Conservation (phyloP, 352 stramenopile species). For the Phytophthora pinifolia region DNA sequence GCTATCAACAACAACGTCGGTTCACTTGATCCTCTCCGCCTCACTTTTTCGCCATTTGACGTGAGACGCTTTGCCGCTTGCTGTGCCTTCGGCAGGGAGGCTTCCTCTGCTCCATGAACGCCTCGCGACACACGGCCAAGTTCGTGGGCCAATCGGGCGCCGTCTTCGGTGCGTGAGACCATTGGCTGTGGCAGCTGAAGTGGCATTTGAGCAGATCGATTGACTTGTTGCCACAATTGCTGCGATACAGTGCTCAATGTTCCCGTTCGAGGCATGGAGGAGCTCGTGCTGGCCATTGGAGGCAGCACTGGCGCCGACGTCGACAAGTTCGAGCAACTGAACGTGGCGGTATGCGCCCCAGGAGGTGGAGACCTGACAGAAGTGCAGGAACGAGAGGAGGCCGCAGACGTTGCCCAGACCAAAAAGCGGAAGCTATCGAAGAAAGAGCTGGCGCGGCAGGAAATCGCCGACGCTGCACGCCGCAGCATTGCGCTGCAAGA, state of each 20-base stretch:
- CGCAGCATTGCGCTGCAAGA: conserved; percentile 47
- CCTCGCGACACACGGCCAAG: conserved; percentile 56
- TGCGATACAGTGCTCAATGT: conserved; percentile 65
- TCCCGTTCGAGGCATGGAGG: conserved; percentile 66
- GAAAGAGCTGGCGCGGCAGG: conserved; percentile 45
- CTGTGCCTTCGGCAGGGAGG: conserved; percentile 37
- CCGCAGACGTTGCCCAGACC: conserved; percentile 3
- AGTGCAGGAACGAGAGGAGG: neutral
- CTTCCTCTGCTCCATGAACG: conserved; percentile 86
- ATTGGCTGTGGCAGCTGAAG: conserved; percentile 9
- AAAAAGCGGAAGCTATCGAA: conserved; percentile 65
- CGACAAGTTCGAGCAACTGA: conserved; percentile 67
- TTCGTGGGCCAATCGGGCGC: conserved; percentile 53
- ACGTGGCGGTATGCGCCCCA: conserved; percentile 47
- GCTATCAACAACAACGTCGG: conserved; percentile 83
- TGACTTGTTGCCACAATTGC: neutral
- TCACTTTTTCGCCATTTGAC: neutral
- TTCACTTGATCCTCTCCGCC: neutral
- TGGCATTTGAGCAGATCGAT: conserved; percentile 1
- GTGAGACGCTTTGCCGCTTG: neutral
- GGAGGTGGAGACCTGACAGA: conserved; percentile 25
- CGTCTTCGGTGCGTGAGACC: conserved; percentile 53
- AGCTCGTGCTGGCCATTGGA: conserved; percentile 78
- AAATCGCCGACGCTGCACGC: conserved; percentile 29
- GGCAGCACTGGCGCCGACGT: conserved; percentile 46